phyloP scores from a whole-genome alignment of 768 basidiomycete genomes.

The Lepiota subincarnata region DNA sequence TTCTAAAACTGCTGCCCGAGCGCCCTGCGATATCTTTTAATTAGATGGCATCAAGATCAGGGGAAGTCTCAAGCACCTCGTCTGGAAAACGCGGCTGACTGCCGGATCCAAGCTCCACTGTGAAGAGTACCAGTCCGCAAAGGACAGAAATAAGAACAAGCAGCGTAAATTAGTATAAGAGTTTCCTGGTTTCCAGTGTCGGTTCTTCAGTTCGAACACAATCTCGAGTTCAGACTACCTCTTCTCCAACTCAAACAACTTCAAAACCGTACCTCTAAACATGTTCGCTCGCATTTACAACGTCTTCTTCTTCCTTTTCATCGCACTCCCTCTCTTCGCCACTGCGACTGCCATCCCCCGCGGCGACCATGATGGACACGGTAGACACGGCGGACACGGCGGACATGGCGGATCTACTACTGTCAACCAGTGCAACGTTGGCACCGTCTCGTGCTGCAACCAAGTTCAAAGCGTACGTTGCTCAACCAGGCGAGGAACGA shows the following conservation, averaged over 20 bases:
- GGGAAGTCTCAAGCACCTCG: no score
- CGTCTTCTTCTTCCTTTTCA: constrained; percentile 15
- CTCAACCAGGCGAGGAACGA: neutral
- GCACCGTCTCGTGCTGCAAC: constrained; percentile 20
- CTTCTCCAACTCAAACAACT: neutral
- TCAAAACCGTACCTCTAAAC: neutral
- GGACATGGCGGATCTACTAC: neutral
- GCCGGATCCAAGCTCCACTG: no score
- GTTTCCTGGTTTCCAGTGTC: no score
- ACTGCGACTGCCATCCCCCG: constrained; percentile 17
- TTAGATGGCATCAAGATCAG: no score
- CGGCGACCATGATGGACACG: neutral
- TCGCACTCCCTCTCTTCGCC: constrained; percentile 19
- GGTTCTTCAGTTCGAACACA: constrained; percentile 15
- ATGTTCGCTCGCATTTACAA: constrained; percentile 21
- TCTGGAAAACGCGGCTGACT: no score
- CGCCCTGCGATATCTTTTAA: no score
- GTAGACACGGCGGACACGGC: no score
- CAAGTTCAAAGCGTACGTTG: constrained; percentile 14
- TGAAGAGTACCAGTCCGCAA: no score
- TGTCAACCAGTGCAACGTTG: constrained; percentile 19
- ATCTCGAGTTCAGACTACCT: constrained; percentile 4
- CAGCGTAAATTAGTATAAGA: no score
- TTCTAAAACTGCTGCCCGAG: no score
- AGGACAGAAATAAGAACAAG: no score